Percentiles rank a stretch among this genome's conserved stretches.
phyloP scores from a whole-genome alignment of 148 eudicot genomes.

The Cornus controversa region DNA sequence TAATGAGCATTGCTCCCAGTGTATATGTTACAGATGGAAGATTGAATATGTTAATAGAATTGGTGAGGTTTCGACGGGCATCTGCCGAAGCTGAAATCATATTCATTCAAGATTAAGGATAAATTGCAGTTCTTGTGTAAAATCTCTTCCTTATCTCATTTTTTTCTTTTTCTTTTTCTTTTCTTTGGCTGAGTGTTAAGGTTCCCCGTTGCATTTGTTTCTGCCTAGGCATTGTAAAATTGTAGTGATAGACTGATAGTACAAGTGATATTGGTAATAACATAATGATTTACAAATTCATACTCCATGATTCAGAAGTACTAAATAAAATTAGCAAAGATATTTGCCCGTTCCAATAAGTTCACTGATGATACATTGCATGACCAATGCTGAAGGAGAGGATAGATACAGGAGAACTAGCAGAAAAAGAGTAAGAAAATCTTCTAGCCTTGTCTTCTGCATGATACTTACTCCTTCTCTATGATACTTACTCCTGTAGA shows the following conservation, averaged over 20 bases:
- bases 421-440: too few species aligned
- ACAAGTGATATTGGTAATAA: background rate
- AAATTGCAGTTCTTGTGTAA: background rate
- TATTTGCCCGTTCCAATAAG: background rate
- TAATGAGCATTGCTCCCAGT: conserved; percentile 61
- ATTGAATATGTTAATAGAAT: conserved; percentile 58
- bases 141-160: background rate
- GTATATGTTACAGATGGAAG: conserved; percentile 50
- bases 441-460: too few species aligned
- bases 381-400: too few species aligned
- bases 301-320: background rate
- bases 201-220: background rate
- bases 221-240: background rate
- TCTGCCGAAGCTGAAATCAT: conserved; percentile 71
- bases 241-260: background rate
- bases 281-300: background rate
- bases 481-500: too few species aligned
- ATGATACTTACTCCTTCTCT: too few species aligned
- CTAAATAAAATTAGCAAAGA: too few species aligned
- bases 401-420: too few species aligned
- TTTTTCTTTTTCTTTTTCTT: too few species aligned
- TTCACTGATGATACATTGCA: background rate
- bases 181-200: background rate
- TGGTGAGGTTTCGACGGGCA: conserved; percentile 77
- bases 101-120: conserved; percentile 48